Conservation (phyloP, 805 yeast species). For the Teunomyces stri region DNA sequence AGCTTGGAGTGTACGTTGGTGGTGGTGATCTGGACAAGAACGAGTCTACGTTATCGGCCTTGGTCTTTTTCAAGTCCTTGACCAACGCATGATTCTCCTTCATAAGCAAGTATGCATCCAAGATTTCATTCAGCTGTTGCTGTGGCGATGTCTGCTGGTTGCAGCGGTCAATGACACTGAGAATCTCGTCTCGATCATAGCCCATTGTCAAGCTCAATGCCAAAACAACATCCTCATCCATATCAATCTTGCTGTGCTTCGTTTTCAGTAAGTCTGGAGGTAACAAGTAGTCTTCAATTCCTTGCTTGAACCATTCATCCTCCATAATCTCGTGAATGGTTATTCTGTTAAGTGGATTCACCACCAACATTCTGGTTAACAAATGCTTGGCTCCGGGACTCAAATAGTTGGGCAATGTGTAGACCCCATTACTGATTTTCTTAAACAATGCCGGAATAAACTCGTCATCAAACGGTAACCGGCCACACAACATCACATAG, state of each 20-base stretch:
- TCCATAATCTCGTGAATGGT: slow-evolving; percentile 31
- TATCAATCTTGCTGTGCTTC: slow-evolving; percentile 23
- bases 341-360: slow-evolving; percentile 29
- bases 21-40: slow-evolving; percentile 64
- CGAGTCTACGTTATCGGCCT: slow-evolving; percentile 52
- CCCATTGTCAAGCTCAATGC: slow-evolving; percentile 31
- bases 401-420: slow-evolving; percentile 30
- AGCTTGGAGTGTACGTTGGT: slow-evolving; percentile 30
- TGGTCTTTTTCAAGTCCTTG: slow-evolving; percentile 57
- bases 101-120: slow-evolving; percentile 82
- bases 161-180: slow-evolving; percentile 19
- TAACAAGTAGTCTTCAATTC: slow-evolving; percentile 26
- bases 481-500: slow-evolving; percentile 30
- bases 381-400: slow-evolving; percentile 26
- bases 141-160: slow-evolving; percentile 22
- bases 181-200: slow-evolving; percentile 27
- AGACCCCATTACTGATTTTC: slow-evolving; percentile 31
- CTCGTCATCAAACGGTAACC: slow-evolving; percentile 30
- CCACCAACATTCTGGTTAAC: slow-evolving; percentile 29
- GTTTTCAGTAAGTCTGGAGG: slow-evolving; percentile 28
- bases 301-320: slow-evolving; percentile 30
- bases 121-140: slow-evolving; percentile 60
- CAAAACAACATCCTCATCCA: slow-evolving; percentile 26
- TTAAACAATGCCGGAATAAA: slow-evolving; percentile 30
- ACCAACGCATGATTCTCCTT: slow-evolving; percentile 73